Evolutionary conservation across 1,284 basidiomycete species (phyloP), one percentile per base, ranked within the genome.

Genomic region (Sanghuangporus baumii): DNA sequence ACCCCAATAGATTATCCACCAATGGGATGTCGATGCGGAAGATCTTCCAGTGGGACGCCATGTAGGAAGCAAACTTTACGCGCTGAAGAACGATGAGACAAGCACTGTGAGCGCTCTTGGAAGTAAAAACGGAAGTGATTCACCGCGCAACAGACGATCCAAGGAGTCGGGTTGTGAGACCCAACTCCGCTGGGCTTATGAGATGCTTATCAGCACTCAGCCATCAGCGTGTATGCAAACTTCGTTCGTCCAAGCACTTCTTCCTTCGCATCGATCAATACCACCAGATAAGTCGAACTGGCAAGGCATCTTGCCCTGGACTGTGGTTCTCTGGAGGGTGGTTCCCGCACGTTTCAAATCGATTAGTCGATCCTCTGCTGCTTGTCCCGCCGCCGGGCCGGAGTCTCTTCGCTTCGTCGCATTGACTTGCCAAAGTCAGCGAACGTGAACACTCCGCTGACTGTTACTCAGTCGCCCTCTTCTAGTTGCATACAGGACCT

Each of bases 291-390:
- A 37, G 52, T 54, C 52, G 11, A 18, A 18, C 23, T 4, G 5
- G 47, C 47, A 9, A 48, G 9, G 47, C 52, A 14, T 31, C 31
- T 18, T 37, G n/a, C 52, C 36, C 36, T 54, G 14, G 34, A 54
- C 3, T 3, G 18, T 31, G 52, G 7, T 54, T 54, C 31, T n/a
- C n/a, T n/a, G 14, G 34, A 54, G 16, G 31, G 18, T 31, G 52
- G 7, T 54, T 54, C 31, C 36, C 52, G 57, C 37, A n/a, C 23
- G 57, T 59, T 52, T 58, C 57, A 58, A 26, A 18, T 58, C 26
- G 43, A 16, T 36, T n/a, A 41, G 46, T 37, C 47, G 46, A 59
- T 51, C 48, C 46, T 43, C 38, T 47, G 8, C 34, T 20, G 31
- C 31, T 48, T 51, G 34, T 59, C 47, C 34, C 57, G 47, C n/a